Evolutionary conservation across 2,329 filamentous ascomycete species (phyloP).

Genomic region (Chaetomiaceae sp.): DNA sequence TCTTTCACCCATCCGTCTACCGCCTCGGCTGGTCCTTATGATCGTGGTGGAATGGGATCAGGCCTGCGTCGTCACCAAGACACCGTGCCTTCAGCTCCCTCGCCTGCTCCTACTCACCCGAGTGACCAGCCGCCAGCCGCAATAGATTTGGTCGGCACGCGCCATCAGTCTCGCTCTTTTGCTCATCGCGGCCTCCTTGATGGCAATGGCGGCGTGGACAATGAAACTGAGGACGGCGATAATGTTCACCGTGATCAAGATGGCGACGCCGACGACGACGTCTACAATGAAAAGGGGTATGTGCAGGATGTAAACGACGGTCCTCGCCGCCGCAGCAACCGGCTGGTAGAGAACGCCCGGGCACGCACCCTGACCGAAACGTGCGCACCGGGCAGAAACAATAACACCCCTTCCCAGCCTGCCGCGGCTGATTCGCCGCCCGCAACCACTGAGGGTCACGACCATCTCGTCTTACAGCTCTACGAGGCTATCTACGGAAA

Average conservation of each 20-base stretch:
- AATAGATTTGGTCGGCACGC: too few species aligned
- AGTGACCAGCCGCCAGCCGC: too few species aligned
- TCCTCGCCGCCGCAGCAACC: background rate
- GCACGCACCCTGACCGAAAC: background rate
- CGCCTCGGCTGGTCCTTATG: background rate
- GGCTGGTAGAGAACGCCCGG: background rate
- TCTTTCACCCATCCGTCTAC: background rate
- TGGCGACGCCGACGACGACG: background rate
- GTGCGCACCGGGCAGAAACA: background rate
- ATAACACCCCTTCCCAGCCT: background rate
- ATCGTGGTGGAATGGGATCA: background rate
- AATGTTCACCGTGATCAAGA: background rate
- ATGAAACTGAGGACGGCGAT: background rate
- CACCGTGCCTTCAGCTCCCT: too few species aligned
- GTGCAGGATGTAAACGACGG: background rate
- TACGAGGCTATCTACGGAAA: slow-evolving; percentile 9
- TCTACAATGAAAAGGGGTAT: background rate
- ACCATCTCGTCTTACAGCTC: slow-evolving; percentile 2
- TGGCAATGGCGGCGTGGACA: too few species aligned
- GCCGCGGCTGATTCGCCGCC: background rate
- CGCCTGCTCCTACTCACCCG: too few species aligned
- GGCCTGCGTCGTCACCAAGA: background rate
- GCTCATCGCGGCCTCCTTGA: too few species aligned
- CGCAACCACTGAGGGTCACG: background rate
- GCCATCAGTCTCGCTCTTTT: too few species aligned